These are phyloP conservation scores for Mycena belliarum DNA, from an alignment of 768 basidiomycete species.

Conservation along the genomic window DNA sequence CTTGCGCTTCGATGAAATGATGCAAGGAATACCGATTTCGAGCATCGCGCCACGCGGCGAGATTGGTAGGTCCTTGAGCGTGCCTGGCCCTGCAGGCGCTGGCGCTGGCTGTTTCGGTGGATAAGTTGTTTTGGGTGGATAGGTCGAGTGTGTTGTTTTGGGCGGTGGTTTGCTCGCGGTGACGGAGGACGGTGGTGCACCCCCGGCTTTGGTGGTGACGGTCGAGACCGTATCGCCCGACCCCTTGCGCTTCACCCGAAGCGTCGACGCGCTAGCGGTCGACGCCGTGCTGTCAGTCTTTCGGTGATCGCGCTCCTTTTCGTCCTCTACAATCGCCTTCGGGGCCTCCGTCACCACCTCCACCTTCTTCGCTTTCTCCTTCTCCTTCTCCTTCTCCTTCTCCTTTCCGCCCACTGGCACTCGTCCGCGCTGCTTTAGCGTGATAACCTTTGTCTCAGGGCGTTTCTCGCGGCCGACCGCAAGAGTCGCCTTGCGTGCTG, in stretches of 20 bases:
- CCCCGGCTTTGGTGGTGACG: constrained; percentile 35
- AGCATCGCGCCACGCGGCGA: constrained; percentile 68
- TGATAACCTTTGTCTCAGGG: constrained; percentile 22
- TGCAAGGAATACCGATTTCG: constrained; percentile 88
- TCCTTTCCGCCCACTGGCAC: constrained; percentile 6
- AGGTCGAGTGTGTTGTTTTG: constrained; percentile 18
- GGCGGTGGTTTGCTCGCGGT: constrained; percentile 19
- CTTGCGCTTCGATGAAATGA: constrained; percentile 79
- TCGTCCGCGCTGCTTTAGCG: constrained; percentile 19
- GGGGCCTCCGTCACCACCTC: constrained; percentile 21
- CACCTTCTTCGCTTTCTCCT: neutral
- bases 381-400: constrained; percentile 19
- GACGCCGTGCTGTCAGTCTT: constrained; percentile 48
- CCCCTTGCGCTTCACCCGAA: constrained; percentile 34
- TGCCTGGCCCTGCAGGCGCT: constrained; percentile 26
- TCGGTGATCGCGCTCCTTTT: constrained; percentile 39
- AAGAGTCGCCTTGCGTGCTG: constrained; percentile 28
- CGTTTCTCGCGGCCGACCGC: constrained; percentile 21
- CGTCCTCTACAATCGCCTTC: constrained; percentile 16
- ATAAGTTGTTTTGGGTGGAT: too few relatives aligned
- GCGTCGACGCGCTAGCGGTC: constrained; percentile 42
- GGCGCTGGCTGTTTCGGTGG: constrained; percentile 22
- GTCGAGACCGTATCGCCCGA: constrained; percentile 43
- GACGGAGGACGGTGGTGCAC: constrained; percentile 24
- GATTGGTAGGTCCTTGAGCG: constrained; percentile 21